Conservation (phyloP, 177 flowering plant species). For the Vitis hybrid region DNA sequence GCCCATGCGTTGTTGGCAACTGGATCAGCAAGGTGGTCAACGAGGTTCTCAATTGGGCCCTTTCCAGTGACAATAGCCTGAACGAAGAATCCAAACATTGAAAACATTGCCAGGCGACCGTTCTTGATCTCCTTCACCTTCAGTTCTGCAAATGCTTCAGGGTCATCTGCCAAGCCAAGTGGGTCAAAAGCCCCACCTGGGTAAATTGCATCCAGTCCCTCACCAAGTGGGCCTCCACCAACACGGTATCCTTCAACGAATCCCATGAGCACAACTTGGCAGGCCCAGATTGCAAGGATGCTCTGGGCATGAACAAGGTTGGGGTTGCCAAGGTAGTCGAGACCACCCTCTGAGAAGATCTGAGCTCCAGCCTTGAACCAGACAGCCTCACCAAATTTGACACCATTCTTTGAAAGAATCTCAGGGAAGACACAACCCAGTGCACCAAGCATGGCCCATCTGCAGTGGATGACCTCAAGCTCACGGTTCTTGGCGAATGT, state of each 20-base stretch:
- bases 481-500: slow-evolving; percentile 92
- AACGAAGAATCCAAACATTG: slow-evolving; percentile 86
- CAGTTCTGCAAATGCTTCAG: slow-evolving; percentile 81
- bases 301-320: slow-evolving; percentile 88
- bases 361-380: slow-evolving; percentile 96
- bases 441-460: slow-evolving; percentile 96
- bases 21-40: slow-evolving; percentile 76
- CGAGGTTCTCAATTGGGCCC: slow-evolving; percentile 87
- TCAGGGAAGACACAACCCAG: slow-evolving; percentile 88
- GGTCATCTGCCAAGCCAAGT: slow-evolving; percentile 85
- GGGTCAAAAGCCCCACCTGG: slow-evolving; percentile 94
- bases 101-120: slow-evolving; percentile 79
- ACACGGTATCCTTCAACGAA: slow-evolving; percentile 81
- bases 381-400: slow-evolving; percentile 82
- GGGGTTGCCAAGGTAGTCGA: slow-evolving; percentile 84
- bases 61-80: slow-evolving; percentile 92
- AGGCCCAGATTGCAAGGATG: slow-evolving; percentile 84
- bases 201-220: slow-evolving; percentile 74
- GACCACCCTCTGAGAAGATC: slow-evolving; percentile 89
- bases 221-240: slow-evolving; percentile 90
- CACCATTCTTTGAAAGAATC: slow-evolving; percentile 72
- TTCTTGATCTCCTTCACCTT: slow-evolving; percentile 94
- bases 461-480: slow-evolving; percentile 81
- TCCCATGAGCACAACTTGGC: slow-evolving; percentile 86
- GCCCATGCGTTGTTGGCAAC: slow-evolving; percentile 84